Base-by-base conservation (phyloP, 2,329 filamentous ascomycete genomes). In the Pseudogymnoascus sp. region DNA sequence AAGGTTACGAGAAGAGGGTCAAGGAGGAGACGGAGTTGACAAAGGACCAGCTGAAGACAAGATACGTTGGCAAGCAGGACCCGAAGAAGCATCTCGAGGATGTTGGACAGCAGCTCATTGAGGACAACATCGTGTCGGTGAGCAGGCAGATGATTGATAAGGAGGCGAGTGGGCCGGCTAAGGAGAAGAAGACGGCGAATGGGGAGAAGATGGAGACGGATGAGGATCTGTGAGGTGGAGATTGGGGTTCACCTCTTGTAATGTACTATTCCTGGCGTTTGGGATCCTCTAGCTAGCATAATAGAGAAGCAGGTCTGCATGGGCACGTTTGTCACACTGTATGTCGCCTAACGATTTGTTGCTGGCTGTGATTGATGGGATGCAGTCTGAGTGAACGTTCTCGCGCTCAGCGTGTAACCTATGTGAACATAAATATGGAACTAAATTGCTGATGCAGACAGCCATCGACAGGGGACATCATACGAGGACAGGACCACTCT, bases 121-220 rank as follows among this genome's bases (percentile, higher is more conserved):
- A 99, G 79, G 95, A 99, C 84, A 99, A 99, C 78, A 99, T 99
- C 68, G 95, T 99, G 11, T 91, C 92, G 3, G 93, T 99, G n/a
- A 96, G 92, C 68, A 84, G 93, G 75, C 95, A 97, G 77, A 97
- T 99, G 93, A 97, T 99, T 72, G 95, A 97, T 80, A 97, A 97
- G 80, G 95, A 99, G 77, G 95, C 95, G 3, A 95, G 92, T 4
- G 90, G 96, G 77, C 91, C 93, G 18, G 88, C 85, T 75, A 88
- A 88, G 77, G 82, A 89, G 65, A 76, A 70, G 70, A 76, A 70
- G 70, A 76, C 75, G 12, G 72, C 79, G 38, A 83, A 82, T 63
- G 84, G 79, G 14, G 82, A 87, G 59, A 74, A 80, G 63, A 91
- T 91, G 88, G 88, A 91, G 12, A 82, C 86, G 53, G 89, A 91